A percentile compares a stretch with the other conserved stretches of the same genome.
Conservation (phyloP, 1,284 basidiomycete species). For the Ceratobasidium sp. region DNA sequence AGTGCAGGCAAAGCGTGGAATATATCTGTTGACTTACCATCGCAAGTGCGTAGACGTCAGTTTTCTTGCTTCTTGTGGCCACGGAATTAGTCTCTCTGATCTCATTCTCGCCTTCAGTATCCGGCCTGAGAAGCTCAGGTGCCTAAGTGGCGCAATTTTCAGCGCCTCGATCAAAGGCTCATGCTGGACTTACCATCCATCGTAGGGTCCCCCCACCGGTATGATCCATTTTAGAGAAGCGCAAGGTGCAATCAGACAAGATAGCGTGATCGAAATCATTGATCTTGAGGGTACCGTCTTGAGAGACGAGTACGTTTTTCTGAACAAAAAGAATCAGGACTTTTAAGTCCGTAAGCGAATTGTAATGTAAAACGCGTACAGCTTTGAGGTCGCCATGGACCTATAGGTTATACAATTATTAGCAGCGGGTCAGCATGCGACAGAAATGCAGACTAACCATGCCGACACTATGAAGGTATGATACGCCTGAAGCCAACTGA, state of each 20-base stretch:
- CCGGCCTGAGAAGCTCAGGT: background rate
- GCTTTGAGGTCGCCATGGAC: conserved; percentile 10
- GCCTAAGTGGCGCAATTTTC: background rate
- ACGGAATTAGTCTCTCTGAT: too few species aligned
- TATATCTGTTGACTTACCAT: background rate
- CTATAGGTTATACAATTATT: background rate
- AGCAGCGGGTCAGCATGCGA: background rate
- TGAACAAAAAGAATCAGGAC: background rate
- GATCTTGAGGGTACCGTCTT: background rate
- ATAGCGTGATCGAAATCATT: background rate
- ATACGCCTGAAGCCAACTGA: background rate
- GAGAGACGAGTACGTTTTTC: background rate
- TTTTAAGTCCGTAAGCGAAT: background rate
- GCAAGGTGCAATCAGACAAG: background rate
- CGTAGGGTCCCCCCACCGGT: background rate
- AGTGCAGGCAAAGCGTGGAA: background rate
- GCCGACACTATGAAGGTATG: background rate
- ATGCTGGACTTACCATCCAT: background rate
- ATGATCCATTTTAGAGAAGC: background rate
- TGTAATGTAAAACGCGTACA: background rate
- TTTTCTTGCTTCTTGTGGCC: background rate
- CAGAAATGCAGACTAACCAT: background rate
- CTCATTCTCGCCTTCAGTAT: background rate
- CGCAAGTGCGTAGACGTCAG: background rate
- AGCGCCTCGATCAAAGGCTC: background rate